Conservation (phyloP, 2,329 filamentous ascomycete genomes). For the Pestalotiopsis sp. region DNA sequence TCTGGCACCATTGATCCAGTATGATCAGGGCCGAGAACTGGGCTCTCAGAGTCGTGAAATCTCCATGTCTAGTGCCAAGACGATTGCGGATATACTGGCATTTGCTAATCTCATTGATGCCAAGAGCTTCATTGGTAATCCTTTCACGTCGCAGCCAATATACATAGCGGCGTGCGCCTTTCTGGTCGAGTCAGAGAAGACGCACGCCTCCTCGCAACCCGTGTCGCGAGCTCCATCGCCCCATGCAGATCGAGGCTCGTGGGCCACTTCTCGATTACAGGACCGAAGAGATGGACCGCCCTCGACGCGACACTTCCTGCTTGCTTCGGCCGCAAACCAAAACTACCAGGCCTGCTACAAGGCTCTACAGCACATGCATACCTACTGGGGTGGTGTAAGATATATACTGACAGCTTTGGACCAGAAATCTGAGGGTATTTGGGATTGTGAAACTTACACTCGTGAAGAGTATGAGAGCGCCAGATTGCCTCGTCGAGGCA, state of each 20-base stretch:
- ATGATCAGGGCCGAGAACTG: conserved; percentile 66
- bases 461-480: conserved; percentile 78
- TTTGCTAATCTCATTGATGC: conserved; percentile 86
- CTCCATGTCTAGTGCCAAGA: conserved; percentile 89
- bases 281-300: conserved; percentile 23
- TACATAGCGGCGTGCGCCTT: conserved; percentile 92
- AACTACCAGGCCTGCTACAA: conserved; percentile 89
- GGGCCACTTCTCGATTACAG: conserved; percentile 11
- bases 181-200: conserved; percentile 73
- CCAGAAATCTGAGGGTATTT: conserved; percentile 85
- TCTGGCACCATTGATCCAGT: conserved; percentile 71
- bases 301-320: conserved; percentile 69
- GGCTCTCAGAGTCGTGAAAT: conserved; percentile 79
- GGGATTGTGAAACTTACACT: conserved; percentile 71
- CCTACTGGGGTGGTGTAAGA: conserved; percentile 83
- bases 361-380: conserved; percentile 77
- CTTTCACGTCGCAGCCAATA: conserved; percentile 87
- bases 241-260: conserved; percentile 29
- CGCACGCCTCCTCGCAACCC: conserved; percentile 65
- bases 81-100: conserved; percentile 84
- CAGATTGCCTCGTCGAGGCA: conserved; percentile 50
- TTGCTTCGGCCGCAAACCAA: conserved; percentile 80
- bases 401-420: conserved; percentile 87
- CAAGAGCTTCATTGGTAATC: conserved; percentile 84
- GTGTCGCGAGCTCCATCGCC: conserved; percentile 64